Percentiles rank a stretch among this genome's conserved stretches.
phyloP scores from a whole-genome alignment of 2,329 filamentous ascomycete genomes.

The Sporothrix luriei region DNA sequence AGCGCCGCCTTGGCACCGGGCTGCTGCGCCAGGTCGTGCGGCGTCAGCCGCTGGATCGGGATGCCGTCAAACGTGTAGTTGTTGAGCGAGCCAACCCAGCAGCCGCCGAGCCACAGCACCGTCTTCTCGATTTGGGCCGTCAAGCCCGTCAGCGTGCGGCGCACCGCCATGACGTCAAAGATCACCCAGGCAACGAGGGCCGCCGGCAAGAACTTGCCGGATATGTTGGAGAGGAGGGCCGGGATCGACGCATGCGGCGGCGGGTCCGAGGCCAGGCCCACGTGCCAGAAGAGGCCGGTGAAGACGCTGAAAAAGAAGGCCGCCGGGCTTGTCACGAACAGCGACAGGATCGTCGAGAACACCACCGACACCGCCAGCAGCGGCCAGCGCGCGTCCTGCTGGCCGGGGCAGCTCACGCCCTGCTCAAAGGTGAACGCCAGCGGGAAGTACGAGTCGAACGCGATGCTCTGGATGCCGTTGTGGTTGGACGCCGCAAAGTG shows the following conservation, averaged over 20 bases:
- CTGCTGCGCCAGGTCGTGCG: conserved; percentile 84
- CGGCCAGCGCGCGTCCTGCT: conserved; percentile 76
- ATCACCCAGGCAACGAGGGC: conserved; percentile 86
- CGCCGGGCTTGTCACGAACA: conserved; percentile 77
- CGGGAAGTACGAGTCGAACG: conserved; percentile 87
- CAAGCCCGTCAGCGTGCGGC: conserved; percentile 69
- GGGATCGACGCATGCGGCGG: conserved; percentile 69
- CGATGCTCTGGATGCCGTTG: conserved; percentile 75
- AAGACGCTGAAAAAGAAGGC: conserved; percentile 87
- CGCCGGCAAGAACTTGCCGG: conserved; percentile 83
- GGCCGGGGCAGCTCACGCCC: conserved; percentile 66
- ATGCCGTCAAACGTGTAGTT: conserved; percentile 97
- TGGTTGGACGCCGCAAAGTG: conserved; percentile 63
- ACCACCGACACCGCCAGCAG: conserved; percentile 78
- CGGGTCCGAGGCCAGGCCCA: conserved; percentile 86
- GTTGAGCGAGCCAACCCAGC: conserved; percentile 87
- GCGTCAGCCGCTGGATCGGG: conserved; percentile 87
- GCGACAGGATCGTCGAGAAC: conserved; percentile 74
- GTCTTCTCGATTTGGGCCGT: conserved; percentile 88
- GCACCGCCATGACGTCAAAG: conserved; percentile 78
- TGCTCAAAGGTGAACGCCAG: conserved; percentile 77
- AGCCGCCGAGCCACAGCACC: conserved; percentile 82
- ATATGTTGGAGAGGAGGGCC: conserved; percentile 72
- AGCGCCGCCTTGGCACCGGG: conserved; percentile 85
- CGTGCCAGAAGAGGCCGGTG: conserved; percentile 81